These are phyloP conservation scores for Diaporthe amygdali DNA, from an alignment of 2,329 filamentous ascomycete genomes.

Conservation along the genomic window DNA sequence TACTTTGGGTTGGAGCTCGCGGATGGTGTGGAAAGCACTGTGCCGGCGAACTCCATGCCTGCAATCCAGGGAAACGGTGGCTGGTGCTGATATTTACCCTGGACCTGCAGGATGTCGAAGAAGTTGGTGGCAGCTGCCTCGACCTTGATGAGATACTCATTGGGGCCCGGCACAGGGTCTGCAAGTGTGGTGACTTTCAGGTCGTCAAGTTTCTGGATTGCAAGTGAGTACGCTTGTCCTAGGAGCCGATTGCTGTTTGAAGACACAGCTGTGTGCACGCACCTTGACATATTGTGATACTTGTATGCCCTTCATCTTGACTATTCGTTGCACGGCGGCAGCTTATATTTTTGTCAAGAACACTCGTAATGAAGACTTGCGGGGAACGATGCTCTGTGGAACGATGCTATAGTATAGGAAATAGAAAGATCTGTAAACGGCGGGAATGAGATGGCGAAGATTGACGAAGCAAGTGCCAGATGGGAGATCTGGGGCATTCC, in stretches of 20 bases:
- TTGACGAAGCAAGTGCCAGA: background rate
- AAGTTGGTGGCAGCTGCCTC: slow-evolving; percentile 92
- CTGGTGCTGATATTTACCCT: slow-evolving; percentile 94
- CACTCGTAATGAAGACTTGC: background rate
- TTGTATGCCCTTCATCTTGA: slow-evolving; percentile 41
- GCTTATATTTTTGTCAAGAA: background rate
- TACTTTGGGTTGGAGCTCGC: slow-evolving; percentile 59
- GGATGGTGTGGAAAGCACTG: slow-evolving; percentile 71
- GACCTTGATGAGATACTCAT: slow-evolving; percentile 87
- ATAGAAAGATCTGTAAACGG: background rate
- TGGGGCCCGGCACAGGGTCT: slow-evolving; percentile 71
- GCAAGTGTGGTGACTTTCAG: slow-evolving; percentile 77
- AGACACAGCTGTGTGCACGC: background rate
- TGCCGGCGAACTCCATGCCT: slow-evolving; percentile 86
- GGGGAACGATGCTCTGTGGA: too few relatives aligned
- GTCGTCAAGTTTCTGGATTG: slow-evolving; percentile 72
- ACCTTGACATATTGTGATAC: slow-evolving; percentile 41
- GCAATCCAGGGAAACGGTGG: slow-evolving; percentile 87
- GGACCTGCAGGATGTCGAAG: slow-evolving; percentile 95
- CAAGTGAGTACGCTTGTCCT: background rate
- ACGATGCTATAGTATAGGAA: background rate
- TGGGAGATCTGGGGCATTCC: slow-evolving; percentile 7
- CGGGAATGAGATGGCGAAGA: background rate
- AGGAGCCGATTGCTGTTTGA: background rate
- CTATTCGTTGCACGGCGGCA: background rate